Conservation (phyloP, 2,329 filamentous ascomycete species). For the Colletotrichum sp. region DNA sequence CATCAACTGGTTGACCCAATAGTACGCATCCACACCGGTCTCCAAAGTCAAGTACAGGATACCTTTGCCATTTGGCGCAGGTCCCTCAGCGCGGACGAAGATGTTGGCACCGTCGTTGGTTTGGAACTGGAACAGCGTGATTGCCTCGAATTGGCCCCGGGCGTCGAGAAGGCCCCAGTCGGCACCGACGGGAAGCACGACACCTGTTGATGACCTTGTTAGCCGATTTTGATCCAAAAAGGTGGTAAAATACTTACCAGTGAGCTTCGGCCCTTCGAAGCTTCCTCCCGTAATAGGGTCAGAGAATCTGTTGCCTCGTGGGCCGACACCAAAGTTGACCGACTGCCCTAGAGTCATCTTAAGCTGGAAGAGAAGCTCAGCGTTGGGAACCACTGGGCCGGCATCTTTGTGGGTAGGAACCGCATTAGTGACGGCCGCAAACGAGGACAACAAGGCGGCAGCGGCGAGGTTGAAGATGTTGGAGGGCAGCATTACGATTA, state of each 20-base stretch:
- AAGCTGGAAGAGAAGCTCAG: background rate
- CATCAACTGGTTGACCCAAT: background rate
- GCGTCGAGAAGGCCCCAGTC: background rate
- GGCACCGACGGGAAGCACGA: background rate
- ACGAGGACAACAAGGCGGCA: background rate
- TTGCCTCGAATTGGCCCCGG: background rate
- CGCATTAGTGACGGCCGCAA: background rate
- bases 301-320: background rate
- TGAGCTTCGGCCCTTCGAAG: background rate
- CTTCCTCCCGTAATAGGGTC: background rate
- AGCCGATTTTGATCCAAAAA: accelerated
- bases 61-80: background rate
- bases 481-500: background rate
- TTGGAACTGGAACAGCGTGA: background rate
- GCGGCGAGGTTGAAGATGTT: background rate
- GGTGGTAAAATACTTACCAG: background rate
- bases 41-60: background rate
- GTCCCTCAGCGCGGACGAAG: background rate
- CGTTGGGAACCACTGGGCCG: background rate
- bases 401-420: background rate
- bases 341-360: background rate
- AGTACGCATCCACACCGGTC: background rate
- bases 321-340: background rate
- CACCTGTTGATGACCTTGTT: background rate
- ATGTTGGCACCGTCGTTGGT: background rate